phyloP scores from a whole-genome alignment of 2,329 filamentous ascomycete genomes.

The Ascochyta viciae-villosae region DNA sequence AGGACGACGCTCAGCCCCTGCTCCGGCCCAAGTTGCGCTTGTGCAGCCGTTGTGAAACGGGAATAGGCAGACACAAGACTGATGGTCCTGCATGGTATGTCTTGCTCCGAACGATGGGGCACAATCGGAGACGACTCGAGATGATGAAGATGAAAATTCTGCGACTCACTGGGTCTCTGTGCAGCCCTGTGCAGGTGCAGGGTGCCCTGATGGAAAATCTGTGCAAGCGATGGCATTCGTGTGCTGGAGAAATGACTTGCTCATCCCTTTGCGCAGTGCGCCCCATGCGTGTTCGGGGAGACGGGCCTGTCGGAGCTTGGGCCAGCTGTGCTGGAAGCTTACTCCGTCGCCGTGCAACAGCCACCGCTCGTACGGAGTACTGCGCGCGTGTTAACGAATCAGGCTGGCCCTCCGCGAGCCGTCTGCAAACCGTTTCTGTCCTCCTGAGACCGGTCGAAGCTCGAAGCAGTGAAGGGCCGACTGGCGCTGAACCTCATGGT shows the following conservation, averaged over 20 bases:
- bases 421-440: slow-evolving; percentile 28
- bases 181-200: slow-evolving; percentile 10
- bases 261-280: slow-evolving; percentile 31
- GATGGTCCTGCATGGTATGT: slow-evolving; percentile 19
- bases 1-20: slow-evolving; percentile 27
- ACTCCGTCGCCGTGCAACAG: slow-evolving; percentile 32
- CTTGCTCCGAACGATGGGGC: slow-evolving; percentile 9
- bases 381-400: slow-evolving; percentile 36
- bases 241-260: slow-evolving; percentile 20
- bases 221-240: slow-evolving; percentile 15
- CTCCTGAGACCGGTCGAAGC: slow-evolving; percentile 38
- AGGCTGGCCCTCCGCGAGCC: slow-evolving; percentile 27
- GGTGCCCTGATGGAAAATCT: slow-evolving; percentile 13
- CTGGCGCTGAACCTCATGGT: slow-evolving; percentile 14
- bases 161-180: slow-evolving; percentile 12
- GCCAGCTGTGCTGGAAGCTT: slow-evolving; percentile 32
- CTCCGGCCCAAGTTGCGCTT: slow-evolving; percentile 31
- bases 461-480: slow-evolving; percentile 28
- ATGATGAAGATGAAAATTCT: slow-evolving; percentile 15
- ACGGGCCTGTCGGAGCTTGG: slow-evolving; percentile 31
- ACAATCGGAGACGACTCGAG: slow-evolving; percentile 13
- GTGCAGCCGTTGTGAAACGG: slow-evolving; percentile 43
- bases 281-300: slow-evolving; percentile 24
- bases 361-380: slow-evolving; percentile 28
- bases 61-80: slow-evolving; percentile 28